Base-by-base conservation (phyloP, 495 filamentous ascomycete genomes). In the Trichocladium uniseriatum region DNA sequence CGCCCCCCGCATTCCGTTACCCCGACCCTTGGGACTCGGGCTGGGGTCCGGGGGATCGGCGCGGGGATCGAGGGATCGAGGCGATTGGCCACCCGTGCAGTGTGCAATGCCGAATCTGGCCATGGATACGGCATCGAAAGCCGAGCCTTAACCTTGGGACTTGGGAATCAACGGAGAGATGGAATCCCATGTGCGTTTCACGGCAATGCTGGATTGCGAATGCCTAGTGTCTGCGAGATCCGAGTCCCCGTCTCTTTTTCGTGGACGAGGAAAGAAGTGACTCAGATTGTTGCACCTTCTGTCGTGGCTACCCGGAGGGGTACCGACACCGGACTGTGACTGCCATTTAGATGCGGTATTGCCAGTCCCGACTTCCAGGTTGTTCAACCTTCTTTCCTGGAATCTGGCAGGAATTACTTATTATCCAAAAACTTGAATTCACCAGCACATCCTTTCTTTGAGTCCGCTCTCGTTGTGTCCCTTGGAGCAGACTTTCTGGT, bases 1-100 rank as follows among this genome's bases (percentile, higher is more conserved):
- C 7, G 16, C n/a, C 28, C 45, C 46, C 45, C 52, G 41, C 41
- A 54, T 49, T 54, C 52, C 52, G 40, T 49, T 54, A 20, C 52
- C 45, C 52, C 52, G 52, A 49, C 40, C 9, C 7, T 27, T 16
- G 22, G 19, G 18, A 8, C 18, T 37, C 36, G 37, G 37, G 13
- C 49, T 47, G 38, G 48, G 36, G 22, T 43, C 50, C 37, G 43
- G 50, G 50, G 50, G 50, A 52, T 50, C 48, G 48, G 48, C 48
- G 39, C 39, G n/a, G 48, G 11, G 16, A 20, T 35, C 5, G 48
- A 47, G 48, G 11, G 16, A 20, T 35, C 5, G 48, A 47, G 21
- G 36, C 37, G 27, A 52, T 52, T 46, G 43, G 50, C 42, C 43
- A 27, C 35, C 38, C 38, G 27, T 9, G 38, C 9, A 1, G 11